These are phyloP conservation scores for Eucalyptus coolabah DNA, from an alignment of 345 rosid species.

Conservation along the genomic window DNA sequence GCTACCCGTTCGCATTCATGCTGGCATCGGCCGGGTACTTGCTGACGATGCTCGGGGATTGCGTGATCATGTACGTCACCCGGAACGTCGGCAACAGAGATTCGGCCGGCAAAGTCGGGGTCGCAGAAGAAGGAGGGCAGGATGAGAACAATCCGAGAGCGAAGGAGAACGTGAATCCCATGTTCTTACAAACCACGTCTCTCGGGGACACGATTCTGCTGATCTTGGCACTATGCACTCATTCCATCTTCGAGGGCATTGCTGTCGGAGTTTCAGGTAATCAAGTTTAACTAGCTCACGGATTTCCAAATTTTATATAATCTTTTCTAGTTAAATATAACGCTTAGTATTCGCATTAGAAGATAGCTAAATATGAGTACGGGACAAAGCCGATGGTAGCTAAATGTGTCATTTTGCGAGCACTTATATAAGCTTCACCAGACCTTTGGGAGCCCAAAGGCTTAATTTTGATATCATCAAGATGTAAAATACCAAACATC, in stretches of 20 bases:
- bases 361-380: not conserved
- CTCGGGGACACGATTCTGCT: slow-evolving; percentile 67
- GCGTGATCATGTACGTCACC: slow-evolving; percentile 26
- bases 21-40: slow-evolving; percentile 59
- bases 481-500: not conserved
- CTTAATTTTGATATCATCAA: not conserved
- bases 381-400: not conserved
- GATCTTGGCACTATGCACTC: slow-evolving; percentile 67
- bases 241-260: slow-evolving; percentile 81
- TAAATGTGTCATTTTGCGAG: not conserved
- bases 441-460: not conserved
- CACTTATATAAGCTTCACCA: not conserved
- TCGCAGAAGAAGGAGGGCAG: slow-evolving; percentile 15
- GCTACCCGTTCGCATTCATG: slow-evolving; percentile 75
- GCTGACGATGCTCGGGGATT: slow-evolving; percentile 76
- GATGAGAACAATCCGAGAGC: not conserved
- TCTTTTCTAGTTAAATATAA: not conserved
- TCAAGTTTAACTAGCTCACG: not conserved
- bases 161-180: slow-evolving; percentile 7
- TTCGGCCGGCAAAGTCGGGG: slow-evolving; percentile 2
- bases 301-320: not conserved
- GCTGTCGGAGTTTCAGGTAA: slow-evolving; percentile 81
- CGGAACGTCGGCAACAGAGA: not conserved
- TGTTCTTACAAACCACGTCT: slow-evolving; percentile 26
- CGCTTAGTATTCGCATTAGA: not conserved